Conservation (phyloP, 176 grass and related monocot genomes). For the Oryza meridionalis region DNA sequence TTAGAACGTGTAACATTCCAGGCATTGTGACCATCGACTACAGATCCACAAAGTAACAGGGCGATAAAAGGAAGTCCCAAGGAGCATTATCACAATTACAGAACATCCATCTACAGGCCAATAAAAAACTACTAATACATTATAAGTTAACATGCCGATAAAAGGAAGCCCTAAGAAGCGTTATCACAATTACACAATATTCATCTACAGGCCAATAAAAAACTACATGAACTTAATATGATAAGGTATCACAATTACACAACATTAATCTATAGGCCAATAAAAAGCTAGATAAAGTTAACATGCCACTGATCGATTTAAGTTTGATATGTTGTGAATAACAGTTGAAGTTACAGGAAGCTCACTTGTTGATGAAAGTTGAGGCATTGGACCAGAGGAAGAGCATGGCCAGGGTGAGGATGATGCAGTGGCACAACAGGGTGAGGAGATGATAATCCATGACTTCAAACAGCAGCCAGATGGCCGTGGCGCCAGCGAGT, state of each 20-base stretch:
- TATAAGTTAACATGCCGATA: background rate
- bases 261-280: background rate
- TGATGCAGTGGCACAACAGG: constrained; percentile 64
- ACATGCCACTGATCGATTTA: background rate
- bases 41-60: background rate
- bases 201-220: background rate
- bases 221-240: background rate
- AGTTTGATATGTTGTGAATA: constrained; percentile 1
- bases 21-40: background rate
- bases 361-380: constrained; percentile 85
- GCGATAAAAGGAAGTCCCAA: background rate
- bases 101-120: background rate
- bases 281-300: background rate
- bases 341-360: background rate
- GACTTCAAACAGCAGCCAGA: constrained; percentile 92
- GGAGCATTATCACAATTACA: background rate
- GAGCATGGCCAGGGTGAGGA: constrained; percentile 66
- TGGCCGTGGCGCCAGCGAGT: constrained; percentile 60
- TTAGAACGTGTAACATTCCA: background rate
- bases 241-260: background rate
- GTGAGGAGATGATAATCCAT: constrained; percentile 82
- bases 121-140: background rate
- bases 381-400: constrained; percentile 88
- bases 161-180: too few relatives aligned
- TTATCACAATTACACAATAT: background rate